Evolutionary conservation across 1,284 basidiomycete species (phyloP), one percentile per base, ranked within the genome.

Genomic region (Thecaphora thlaspeos): DNA sequence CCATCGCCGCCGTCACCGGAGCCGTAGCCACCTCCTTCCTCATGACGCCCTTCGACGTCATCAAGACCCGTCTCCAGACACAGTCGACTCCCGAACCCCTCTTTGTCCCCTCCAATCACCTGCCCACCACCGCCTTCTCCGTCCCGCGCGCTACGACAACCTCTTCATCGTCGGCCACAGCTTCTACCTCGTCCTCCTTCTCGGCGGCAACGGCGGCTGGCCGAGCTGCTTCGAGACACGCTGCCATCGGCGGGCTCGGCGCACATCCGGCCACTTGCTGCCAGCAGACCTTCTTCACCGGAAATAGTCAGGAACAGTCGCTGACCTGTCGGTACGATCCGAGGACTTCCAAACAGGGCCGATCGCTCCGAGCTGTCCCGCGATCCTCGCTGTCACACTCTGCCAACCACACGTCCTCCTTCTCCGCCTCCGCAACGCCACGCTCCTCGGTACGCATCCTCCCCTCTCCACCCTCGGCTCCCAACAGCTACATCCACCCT

Each of bases 11-110:
- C 0, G 85, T 88, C 46, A 84, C 85, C 19, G 90, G 90, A 36
- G 88, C 90, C 8, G 85, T 87, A 21, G 77, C 90, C 76, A 91
- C 90, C 8, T 88, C 89, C 1, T 80, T 92, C 41, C 89, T 89
- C 10, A 92, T 94, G 91, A 94, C 91, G 5, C 91, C 91, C 3
- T 92, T 94, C 76, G 91, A 94, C 79, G 89, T 94, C 50, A 84
- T 94, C 68, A 94, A 94, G 79, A 94, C 91, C 19, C 84, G 91
- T n/a, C 80, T 93, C 19, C 90, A 93, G 78, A 90, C 88, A 1
- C 88, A 91, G 77, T 42, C 51, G 23, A 52, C 61, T 15, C 64
- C 55, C 17, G 64, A 67, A 41, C 67, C 72, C 8, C 60, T 71
- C 28, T 71, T 70, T 51, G 54, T 57, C 12, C 67, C 69, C 1